Evolutionary conservation across 805 yeast species (phyloP), one percentile per base, ranked within the genome.

Genomic region (Cyberlindnera misumaiensis): DNA sequence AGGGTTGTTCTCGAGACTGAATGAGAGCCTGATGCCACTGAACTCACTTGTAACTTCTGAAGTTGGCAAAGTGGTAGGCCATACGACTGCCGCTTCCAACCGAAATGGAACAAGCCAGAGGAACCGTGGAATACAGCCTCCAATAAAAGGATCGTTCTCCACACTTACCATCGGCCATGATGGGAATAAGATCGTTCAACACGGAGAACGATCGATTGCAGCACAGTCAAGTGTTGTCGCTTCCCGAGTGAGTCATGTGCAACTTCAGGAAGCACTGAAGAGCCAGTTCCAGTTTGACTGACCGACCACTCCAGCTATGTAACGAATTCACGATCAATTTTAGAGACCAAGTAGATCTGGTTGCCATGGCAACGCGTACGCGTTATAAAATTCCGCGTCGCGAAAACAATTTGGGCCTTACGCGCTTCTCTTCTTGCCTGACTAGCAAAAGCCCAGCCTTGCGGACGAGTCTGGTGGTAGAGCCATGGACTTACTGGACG

Each of bases 151-250:
- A 5, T 43, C 48, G 8, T 50, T 43, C 25, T 53, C 59, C 24
- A 52, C 54, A 0, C 35, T 54, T 20, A 54, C 56, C 0, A 52
- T 54, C 27, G 59, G 58, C 3, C 52, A 57, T 11, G 46, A 53
- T 35, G 45, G 55, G 5, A 47, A 52, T n/a, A 50, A 44, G 30
- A 45, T 47, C 20, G 46, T 54, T 4, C 51, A 52, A 32, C 53
- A 51, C 36, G 59, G 59, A 3, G 56, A 50, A 27, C 39, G 51
- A 12, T 53, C 58, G 3, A 24, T 45, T 1, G n/a, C 51, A 25
- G 45, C 45, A 5, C 48, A 45, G 13, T 39, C 47, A 8, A 27
- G 46, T 7, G 56, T 54, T 10, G 33, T 52, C 10, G 43, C 49
- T n/a, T 47, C 55, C 4, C 40, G 48, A 38, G 45, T 54, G 14